These are phyloP conservation scores for Solanum rostratum DNA, from an alignment of 257 asterid genomes.

Conservation along the genomic window DNA sequence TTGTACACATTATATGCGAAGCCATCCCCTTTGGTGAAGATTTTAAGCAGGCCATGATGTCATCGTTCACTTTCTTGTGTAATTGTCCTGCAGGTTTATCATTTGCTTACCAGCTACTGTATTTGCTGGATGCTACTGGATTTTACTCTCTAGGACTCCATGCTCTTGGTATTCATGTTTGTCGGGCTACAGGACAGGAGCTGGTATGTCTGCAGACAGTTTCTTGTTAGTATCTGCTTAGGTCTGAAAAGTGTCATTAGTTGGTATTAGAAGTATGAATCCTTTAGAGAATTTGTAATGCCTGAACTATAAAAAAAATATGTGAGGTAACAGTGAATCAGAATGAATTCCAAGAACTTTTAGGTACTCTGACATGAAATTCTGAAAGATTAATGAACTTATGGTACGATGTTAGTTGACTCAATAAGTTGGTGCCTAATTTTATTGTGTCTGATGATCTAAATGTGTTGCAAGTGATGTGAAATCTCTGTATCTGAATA, in stretches of 20 bases:
- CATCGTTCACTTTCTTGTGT: background rate
- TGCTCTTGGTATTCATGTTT: slow-evolving; percentile 87
- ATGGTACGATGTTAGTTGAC: background rate
- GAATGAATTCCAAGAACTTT: background rate
- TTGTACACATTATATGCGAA: background rate
- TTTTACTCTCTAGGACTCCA: slow-evolving; percentile 83
- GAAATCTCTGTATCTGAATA: background rate
- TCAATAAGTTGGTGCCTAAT: background rate
- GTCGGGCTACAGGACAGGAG: slow-evolving; percentile 99
- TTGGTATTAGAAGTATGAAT: background rate
- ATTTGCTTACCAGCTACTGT: slow-evolving; percentile 90
- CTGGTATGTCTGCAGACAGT: slow-evolving; percentile 40
- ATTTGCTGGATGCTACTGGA: slow-evolving; percentile 93
- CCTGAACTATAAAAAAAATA: background rate
- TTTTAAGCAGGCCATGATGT: background rate
- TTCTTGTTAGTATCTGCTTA: background rate
- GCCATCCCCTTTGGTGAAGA: background rate
- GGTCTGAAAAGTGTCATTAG: background rate
- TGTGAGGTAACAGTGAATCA: background rate
- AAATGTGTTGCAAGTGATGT: background rate
- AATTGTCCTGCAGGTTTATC: slow-evolving; percentile 51
- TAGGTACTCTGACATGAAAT: background rate
- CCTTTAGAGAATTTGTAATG: background rate
- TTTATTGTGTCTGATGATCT: background rate
- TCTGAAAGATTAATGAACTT: background rate